Conservation (phyloP, 768 basidiomycete genomes). For the Boletus huronensis region DNA sequence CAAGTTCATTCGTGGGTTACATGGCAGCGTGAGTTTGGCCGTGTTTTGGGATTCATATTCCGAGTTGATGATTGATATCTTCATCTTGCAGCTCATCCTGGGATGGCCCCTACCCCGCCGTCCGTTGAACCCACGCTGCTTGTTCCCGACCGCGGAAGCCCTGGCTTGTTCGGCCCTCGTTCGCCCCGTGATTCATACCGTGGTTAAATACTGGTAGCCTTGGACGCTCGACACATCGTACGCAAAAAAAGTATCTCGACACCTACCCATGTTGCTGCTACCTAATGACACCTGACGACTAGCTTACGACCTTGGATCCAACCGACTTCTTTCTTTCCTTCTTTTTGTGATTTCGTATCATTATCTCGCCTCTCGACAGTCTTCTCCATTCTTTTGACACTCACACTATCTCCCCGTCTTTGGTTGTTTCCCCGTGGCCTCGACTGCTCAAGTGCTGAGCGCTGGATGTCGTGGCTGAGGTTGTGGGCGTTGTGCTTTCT, state of each 20-base stretch:
- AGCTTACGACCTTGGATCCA: slow-evolving; percentile 13
- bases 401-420: background rate
- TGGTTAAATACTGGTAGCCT: slow-evolving; percentile 4
- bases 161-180: slow-evolving; percentile 76
- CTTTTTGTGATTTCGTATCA: slow-evolving; percentile 18
- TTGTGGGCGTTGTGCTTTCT: background rate
- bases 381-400: background rate
- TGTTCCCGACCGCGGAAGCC: slow-evolving; percentile 55
- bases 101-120: slow-evolving; percentile 55
- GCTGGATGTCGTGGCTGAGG: background rate
- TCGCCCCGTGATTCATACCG: slow-evolving; percentile 48
- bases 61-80: slow-evolving; percentile 1
- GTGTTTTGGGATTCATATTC: slow-evolving; percentile 8
- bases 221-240: background rate
- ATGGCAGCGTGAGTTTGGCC: slow-evolving; percentile 59
- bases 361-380: slow-evolving; percentile 18
- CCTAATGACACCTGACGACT: slow-evolving; percentile 21
- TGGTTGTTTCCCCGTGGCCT: background rate
- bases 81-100: slow-evolving; percentile 51
- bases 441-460: background rate
- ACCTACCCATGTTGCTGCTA: background rate
- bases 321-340: background rate
- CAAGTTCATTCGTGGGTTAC: slow-evolving; percentile 53
- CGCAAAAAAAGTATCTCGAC: background rate
- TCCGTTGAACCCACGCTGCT: slow-evolving; percentile 56